Evolutionary conservation across 257 asterid species (phyloP).

Genomic region (Voacanga thouarsii): DNA sequence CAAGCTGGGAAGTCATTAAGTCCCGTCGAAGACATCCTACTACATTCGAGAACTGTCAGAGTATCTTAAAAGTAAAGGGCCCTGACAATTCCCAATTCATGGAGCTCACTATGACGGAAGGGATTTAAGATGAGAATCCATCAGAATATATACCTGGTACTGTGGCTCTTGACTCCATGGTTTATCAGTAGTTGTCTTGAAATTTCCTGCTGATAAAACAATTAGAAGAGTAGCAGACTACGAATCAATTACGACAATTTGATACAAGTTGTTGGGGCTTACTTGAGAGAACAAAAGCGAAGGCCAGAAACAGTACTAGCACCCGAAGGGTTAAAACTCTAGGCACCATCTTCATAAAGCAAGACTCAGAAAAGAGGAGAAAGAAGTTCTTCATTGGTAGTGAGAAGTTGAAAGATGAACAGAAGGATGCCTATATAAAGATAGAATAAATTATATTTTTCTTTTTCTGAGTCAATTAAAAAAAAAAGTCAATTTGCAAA

Average conservation of each 20-base stretch:
- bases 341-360: slow-evolving; percentile 11
- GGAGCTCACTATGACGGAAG: too few relatives aligned
- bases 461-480: background rate
- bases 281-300: slow-evolving; percentile 15
- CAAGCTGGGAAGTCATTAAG: background rate
- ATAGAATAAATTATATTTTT: background rate
- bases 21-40: background rate
- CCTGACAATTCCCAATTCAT: too few relatives aligned
- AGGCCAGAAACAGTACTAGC: slow-evolving; percentile 1
- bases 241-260: background rate
- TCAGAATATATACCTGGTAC: background rate
- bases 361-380: background rate
- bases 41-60: too few relatives aligned
- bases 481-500: background rate
- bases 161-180: slow-evolving; percentile 2
- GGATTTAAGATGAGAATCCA: too few relatives aligned
- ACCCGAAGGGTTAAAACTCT: background rate
- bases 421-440: slow-evolving; percentile 5
- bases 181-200: slow-evolving; percentile 7
- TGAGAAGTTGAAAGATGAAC: background rate
- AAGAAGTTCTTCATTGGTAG: background rate
- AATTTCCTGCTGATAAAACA: slow-evolving; percentile 7
- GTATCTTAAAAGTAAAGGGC: too few relatives aligned
- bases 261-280: background rate
- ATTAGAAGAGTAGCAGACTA: background rate